These are phyloP conservation scores for Trifolium fragiferum DNA, from an alignment of 306 rosid genomes.

Conservation along the genomic window DNA sequence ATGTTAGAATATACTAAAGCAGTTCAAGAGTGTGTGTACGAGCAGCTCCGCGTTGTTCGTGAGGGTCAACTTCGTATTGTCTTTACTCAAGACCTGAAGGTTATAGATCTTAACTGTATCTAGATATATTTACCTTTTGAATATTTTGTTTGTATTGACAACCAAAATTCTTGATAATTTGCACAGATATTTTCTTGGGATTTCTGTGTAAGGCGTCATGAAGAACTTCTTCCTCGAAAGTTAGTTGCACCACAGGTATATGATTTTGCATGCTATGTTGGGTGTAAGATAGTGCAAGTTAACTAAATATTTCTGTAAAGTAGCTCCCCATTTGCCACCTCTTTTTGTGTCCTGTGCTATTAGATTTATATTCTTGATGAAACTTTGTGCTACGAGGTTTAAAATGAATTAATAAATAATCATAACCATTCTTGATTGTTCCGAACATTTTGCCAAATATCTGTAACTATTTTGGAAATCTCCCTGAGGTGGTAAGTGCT, in stretches of 20 bases:
- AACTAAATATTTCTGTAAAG: background rate
- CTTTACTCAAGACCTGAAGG: conserved; percentile 91
- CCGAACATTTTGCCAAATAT: background rate
- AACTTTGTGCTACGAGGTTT: background rate
- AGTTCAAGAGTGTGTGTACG: conserved; percentile 93
- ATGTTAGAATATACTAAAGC: conserved; percentile 92
- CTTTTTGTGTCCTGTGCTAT: background rate
- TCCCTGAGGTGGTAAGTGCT: background rate
- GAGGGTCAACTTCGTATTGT: conserved; percentile 96
- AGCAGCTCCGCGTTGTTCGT: conserved; percentile 97
- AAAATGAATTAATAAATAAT: background rate
- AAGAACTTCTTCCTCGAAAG: conserved; percentile 97
- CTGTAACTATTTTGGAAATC: background rate
- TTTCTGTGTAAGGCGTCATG: conserved; percentile 93
- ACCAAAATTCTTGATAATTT: conserved; percentile 14
- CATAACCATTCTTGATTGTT: background rate
- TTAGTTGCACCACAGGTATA: conserved; percentile 98
- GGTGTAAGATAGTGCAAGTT: background rate
- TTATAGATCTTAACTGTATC: conserved; percentile 22
- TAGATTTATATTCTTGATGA: background rate
- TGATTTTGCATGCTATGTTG: conserved; percentile 29
- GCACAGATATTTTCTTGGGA: conserved; percentile 93
- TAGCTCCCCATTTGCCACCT: background rate
- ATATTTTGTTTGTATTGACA: conserved; percentile 3
- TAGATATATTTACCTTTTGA: conserved; percentile 15